A percentile compares a stretch with the other conserved stretches of the same genome.
phyloP scores from a whole-genome alignment of 2,329 filamentous ascomycete species.

The Cyclaneusma minus region DNA sequence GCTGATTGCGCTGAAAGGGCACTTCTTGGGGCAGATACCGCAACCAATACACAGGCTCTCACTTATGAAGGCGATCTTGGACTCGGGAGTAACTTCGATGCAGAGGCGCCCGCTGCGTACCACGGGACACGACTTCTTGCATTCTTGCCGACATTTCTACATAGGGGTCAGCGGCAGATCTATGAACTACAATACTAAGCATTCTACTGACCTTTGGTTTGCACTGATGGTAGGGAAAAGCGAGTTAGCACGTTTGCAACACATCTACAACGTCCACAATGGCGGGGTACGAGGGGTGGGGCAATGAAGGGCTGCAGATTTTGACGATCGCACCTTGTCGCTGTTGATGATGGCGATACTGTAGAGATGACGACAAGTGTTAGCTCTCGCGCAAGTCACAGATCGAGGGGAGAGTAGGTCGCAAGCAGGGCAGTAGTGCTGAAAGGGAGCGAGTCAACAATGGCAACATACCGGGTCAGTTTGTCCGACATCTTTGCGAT shows the following conservation, averaged over 20 bases:
- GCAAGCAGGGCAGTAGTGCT: constrained; percentile 1
- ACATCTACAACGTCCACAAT: constrained; percentile 3
- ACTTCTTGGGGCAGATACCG: constrained; percentile 99
- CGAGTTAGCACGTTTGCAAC: constrained; percentile 24
- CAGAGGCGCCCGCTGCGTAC: constrained; percentile 95
- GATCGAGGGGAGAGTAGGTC: background rate
- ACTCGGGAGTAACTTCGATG: constrained; percentile 80
- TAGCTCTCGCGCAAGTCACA: constrained; percentile 1
- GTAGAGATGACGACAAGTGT: constrained; percentile 7
- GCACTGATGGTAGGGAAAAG: constrained; percentile 39
- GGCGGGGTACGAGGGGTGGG: constrained; percentile 23
- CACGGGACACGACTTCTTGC: constrained; percentile 96
- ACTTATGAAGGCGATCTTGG: constrained; percentile 95
- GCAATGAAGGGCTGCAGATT: constrained; percentile 17
- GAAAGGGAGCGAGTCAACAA: constrained; percentile 1
- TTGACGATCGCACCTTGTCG: constrained; percentile 62
- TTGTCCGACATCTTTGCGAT: constrained; percentile 62
- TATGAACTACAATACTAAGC: background rate
- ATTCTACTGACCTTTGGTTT: constrained; percentile 57
- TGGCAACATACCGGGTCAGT: constrained; percentile 64
- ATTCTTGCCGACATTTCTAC: constrained; percentile 96
- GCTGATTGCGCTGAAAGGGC: constrained; percentile 94
- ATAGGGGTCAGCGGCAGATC: constrained; percentile 18
- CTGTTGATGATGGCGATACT: constrained; percentile 98
- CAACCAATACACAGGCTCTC: constrained; percentile 94